phyloP scores from a whole-genome alignment of 192 early-diverging fungal species.

The Backusella liffmaniae region DNA sequence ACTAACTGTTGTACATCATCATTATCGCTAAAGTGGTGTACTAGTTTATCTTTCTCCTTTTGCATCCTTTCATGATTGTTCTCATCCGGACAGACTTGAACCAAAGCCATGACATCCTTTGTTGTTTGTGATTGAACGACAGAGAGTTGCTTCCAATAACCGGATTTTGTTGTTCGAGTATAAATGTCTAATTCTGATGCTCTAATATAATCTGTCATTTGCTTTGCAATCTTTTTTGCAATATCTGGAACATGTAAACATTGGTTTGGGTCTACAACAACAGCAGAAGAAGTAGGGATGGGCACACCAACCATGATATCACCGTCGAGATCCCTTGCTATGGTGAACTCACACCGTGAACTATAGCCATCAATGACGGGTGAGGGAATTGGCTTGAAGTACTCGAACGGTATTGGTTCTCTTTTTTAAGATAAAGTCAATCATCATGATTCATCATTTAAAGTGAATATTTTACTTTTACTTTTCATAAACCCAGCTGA shows the following conservation, averaged over 20 bases:
- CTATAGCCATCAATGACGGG: neutral
- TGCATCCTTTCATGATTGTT: neutral
- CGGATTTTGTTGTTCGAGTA: neutral
- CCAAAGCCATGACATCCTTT: neutral
- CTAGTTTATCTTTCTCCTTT: neutral
- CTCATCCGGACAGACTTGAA: neutral
- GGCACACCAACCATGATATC: neutral
- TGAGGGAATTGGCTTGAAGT: neutral
- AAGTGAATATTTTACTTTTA: neutral
- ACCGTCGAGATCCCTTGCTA: neutral
- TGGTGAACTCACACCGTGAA: neutral
- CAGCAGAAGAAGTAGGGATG: neutral
- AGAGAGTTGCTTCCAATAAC: neutral
- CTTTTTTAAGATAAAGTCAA: neutral
- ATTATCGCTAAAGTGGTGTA: neutral
- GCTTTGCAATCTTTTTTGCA: neutral
- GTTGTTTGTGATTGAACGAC: neutral
- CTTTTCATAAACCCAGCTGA: slow-evolving; percentile 1
- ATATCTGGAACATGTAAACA: neutral
- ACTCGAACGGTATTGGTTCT: neutral
- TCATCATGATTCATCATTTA: neutral
- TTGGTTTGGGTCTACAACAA: neutral
- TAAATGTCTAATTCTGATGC: neutral
- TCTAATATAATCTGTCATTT: neutral
- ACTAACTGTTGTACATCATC: neutral